Evolutionary conservation across 345 rosid genomes (phyloP).

Genomic region (Ceriops tagal): DNA sequence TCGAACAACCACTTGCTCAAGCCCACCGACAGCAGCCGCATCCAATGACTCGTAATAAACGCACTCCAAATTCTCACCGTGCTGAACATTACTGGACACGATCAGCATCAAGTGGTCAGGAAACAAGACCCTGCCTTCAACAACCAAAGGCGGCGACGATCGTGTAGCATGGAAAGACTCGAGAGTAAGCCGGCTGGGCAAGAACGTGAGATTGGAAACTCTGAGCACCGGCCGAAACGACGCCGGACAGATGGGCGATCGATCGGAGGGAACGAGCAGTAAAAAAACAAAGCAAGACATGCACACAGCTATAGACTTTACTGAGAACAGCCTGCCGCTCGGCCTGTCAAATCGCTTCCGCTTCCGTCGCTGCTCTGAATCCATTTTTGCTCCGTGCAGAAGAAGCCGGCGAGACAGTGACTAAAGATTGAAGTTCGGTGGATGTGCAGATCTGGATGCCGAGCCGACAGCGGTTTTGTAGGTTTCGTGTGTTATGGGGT

Average conservation of each 20-base stretch:
- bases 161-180: slow-evolving; percentile 29
- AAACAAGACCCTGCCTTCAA: slow-evolving; percentile 65
- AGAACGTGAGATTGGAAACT: slow-evolving; percentile 46
- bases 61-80: slow-evolving; percentile 44
- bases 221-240: slow-evolving; percentile 62
- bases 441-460: slow-evolving; percentile 5
- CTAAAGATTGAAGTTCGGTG: background rate
- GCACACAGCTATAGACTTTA: slow-evolving; percentile 49
- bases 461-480: no score
- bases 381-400: slow-evolving; percentile 30
- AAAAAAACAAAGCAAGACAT: slow-evolving; percentile 58
- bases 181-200: slow-evolving; percentile 36
- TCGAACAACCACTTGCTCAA: slow-evolving; percentile 17
- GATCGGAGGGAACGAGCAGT: slow-evolving; percentile 59
- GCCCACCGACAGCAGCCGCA: background rate
- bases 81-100: slow-evolving; percentile 34
- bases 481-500: background rate
- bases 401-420: background rate
- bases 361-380: slow-evolving; percentile 75
- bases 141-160: slow-evolving; percentile 25
- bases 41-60: slow-evolving; percentile 37
- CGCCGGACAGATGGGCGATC: slow-evolving; percentile 38
- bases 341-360: slow-evolving; percentile 60
- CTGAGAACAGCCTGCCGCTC: slow-evolving; percentile 38
- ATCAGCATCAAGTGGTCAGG: slow-evolving; percentile 79